These are phyloP conservation scores for Chlamydomonas sphaeroides DNA, from an alignment of 139 green algal species.

Conservation along the genomic window DNA sequence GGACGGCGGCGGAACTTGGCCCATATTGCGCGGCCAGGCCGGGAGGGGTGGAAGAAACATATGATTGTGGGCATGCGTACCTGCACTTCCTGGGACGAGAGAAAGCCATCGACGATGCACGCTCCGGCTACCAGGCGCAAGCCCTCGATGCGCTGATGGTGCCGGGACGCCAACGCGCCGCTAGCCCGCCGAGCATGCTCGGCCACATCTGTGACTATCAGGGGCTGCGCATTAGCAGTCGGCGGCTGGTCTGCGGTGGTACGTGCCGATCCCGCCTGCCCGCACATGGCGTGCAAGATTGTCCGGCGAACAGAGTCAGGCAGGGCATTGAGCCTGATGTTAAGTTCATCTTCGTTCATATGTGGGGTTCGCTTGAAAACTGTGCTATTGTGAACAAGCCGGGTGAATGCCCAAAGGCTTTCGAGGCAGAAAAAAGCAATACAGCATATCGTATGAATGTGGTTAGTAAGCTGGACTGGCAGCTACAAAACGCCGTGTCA, in stretches of 20 bases:
- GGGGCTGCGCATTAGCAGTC: no score
- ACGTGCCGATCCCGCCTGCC: no score
- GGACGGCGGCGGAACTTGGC: neutral
- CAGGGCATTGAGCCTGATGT: neutral
- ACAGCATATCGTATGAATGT: no score
- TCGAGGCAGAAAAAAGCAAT: no score
- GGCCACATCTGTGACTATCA: neutral
- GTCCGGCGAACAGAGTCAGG: neutral
- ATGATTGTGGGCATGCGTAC: neutral
- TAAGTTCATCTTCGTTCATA: neutral
- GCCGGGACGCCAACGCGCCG: neutral
- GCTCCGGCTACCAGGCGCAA: neutral
- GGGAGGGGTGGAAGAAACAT: neutral
- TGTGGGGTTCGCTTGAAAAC: no score
- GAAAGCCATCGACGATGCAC: constrained; percentile 10
- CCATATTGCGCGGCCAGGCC: no score
- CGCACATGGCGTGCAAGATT: constrained; percentile 13
- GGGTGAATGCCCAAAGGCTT: no score
- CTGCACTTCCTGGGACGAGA: neutral
- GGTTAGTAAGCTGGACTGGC: no score
- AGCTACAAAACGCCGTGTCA: no score
- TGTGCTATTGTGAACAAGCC: no score
- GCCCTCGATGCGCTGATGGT: neutral
- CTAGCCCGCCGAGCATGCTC: neutral
- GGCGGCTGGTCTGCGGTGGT: neutral